Percentiles rank a stretch among this genome's conserved stretches.
Evolutionary conservation across 768 basidiomycete species (phyloP).

Genomic region (Pleurotus djamor): DNA sequence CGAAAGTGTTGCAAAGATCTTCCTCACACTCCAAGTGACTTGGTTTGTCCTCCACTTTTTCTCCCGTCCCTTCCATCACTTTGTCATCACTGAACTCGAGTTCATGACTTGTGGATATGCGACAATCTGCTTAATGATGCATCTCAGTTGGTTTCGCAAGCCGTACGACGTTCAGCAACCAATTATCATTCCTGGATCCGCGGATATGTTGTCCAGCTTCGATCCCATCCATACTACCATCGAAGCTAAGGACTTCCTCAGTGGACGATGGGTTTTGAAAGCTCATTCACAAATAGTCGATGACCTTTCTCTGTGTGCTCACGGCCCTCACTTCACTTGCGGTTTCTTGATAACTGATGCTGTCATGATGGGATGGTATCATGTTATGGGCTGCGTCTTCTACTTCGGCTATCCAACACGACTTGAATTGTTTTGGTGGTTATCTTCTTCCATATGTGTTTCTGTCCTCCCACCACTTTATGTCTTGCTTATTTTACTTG

Average conservation of each 20-base stretch:
- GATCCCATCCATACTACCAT: background rate
- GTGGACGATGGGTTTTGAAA: no score
- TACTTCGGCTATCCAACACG: slow-evolving; percentile 14
- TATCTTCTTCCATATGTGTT: slow-evolving; percentile 12
- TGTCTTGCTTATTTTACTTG: background rate
- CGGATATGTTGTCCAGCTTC: background rate
- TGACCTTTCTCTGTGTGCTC: no score
- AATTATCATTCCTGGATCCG: slow-evolving; percentile 16
- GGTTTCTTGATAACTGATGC: background rate
- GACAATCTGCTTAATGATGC: slow-evolving; percentile 20
- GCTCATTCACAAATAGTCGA: no score
- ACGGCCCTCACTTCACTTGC: no score
- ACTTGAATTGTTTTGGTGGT: slow-evolving; percentile 17
- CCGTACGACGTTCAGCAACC: slow-evolving; percentile 22
- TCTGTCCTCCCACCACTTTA: slow-evolving; percentile 7
- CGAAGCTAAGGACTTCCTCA: no score
- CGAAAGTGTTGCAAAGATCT: slow-evolving; percentile 26
- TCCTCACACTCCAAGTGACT: slow-evolving; percentile 26
- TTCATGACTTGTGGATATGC: slow-evolving; percentile 24
- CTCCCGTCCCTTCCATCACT: slow-evolving; percentile 15
- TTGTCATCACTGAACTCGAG: slow-evolving; percentile 27
- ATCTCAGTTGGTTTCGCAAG: slow-evolving; percentile 33
- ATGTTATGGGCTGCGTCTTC: slow-evolving; percentile 23
- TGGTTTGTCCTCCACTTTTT: slow-evolving; percentile 32
- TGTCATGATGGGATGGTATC: slow-evolving; percentile 20